phyloP scores from a whole-genome alignment of 2,329 filamentous ascomycete species.

The Pseudogymnoascus sp. region DNA sequence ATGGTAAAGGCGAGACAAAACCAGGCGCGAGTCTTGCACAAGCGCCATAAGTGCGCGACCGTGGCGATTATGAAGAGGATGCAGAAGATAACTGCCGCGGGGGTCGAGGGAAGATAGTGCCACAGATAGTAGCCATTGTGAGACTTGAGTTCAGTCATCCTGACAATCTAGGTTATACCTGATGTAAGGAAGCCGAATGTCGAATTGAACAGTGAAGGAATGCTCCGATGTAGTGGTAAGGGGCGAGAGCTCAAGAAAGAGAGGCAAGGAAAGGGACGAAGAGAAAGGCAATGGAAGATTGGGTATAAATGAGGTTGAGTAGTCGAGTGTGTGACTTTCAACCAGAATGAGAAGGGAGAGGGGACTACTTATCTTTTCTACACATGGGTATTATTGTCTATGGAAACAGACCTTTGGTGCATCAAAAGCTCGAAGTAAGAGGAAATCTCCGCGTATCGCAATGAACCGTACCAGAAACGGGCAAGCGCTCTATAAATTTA shows the following conservation, averaged over 20 bases:
- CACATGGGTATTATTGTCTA: neutral
- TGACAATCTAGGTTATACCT: neutral
- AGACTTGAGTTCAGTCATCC: constrained; percentile 8
- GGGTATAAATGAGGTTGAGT: neutral
- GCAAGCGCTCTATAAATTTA: neutral
- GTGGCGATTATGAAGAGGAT: constrained; percentile 30
- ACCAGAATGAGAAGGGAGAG: neutral
- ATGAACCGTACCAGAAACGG: neutral
- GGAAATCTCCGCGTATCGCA: neutral
- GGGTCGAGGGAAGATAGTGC: constrained; percentile 43
- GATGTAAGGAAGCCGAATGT: neutral
- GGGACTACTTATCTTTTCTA: neutral
- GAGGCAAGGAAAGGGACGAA: neutral
- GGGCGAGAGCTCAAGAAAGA: neutral
- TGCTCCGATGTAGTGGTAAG: neutral
- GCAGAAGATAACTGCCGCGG: constrained; percentile 37
- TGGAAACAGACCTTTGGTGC: neutral
- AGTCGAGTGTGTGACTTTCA: neutral
- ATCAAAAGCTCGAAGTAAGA: neutral
- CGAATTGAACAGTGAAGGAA: neutral
- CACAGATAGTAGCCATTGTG: constrained; percentile 32
- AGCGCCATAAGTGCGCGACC: constrained; percentile 27
- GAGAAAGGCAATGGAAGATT: neutral
- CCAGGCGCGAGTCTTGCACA: constrained; percentile 25
- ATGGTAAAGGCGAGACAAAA: constrained; percentile 34